These are phyloP conservation scores for Tuber calosporum DNA, from an alignment of 495 filamentous ascomycete species.

Conservation along the genomic window DNA sequence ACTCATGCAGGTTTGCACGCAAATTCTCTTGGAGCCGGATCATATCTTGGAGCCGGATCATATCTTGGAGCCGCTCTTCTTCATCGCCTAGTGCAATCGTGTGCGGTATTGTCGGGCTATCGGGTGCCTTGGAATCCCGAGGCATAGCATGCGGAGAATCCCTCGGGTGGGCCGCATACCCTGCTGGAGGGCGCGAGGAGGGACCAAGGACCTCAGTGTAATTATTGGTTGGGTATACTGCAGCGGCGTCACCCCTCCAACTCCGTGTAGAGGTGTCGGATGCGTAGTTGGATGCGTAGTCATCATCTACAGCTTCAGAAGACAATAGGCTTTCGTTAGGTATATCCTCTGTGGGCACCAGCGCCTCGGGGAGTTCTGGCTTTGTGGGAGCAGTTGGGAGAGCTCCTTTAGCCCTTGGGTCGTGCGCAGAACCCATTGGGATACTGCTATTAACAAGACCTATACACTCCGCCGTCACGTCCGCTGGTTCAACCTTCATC, in stretches of 20 bases:
- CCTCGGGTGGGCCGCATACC: conserved; percentile 19
- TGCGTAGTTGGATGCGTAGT: conserved; percentile 34
- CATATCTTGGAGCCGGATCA: conserved; percentile 54
- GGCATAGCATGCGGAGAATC: conserved; percentile 45
- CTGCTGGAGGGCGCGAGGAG: conserved; percentile 24
- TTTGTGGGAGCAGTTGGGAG: conserved; percentile 38
- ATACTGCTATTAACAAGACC: conserved; percentile 46
- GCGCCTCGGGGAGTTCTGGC: conserved; percentile 40
- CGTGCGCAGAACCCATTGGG: conserved; percentile 34
- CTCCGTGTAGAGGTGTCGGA: conserved; percentile 30
- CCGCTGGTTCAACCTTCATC: conserved; percentile 63
- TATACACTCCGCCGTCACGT: conserved; percentile 64
- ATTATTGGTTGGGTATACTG: conserved; percentile 13
- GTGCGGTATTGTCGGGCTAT: conserved; percentile 55
- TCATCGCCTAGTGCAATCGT: conserved; percentile 46
- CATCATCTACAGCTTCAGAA: conserved; percentile 40
- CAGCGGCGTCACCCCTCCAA: conserved; percentile 23
- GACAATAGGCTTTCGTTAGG: conserved; percentile 42
- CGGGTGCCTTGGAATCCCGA: conserved; percentile 43
- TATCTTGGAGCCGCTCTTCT: conserved; percentile 50
- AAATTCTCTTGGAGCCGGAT: conserved; percentile 50
- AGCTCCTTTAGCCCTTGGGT: conserved; percentile 42
- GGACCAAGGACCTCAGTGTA: conserved; percentile 25
- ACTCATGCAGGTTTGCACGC: conserved; percentile 50
- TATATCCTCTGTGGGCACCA: conserved; percentile 43